Base-by-base conservation (phyloP, 495 filamentous ascomycete genomes). In the Xylaria scruposa region DNA sequence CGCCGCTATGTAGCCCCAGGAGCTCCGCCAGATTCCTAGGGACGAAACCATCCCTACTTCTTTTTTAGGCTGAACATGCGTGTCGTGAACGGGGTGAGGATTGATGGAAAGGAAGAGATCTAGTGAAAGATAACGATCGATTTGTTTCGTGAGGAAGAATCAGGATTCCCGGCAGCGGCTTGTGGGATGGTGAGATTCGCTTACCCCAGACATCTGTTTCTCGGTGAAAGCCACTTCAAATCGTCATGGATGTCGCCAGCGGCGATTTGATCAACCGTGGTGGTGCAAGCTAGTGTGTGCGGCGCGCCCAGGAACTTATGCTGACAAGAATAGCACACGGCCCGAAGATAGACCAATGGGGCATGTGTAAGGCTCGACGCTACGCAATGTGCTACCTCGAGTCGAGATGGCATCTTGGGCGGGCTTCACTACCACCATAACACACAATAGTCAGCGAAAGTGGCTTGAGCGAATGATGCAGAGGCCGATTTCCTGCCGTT, bases 11-110 rank as follows among this genome's bases (percentile, higher is more conserved):
- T 66, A 71, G 51, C 61, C 61, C 70, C 70, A 71, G 51, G 60
- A 46, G 36, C 40, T 33, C 2, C 29, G 51, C 61, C 70, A 71
- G 38, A 71, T 49, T 29, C 62, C 70, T 26, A 67, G 61, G 51
- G 70, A 66, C 62, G 70, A 71, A 51, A 63, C 49, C 70, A 71
- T 71, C 70, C 47, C 70, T 44, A 59, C 12, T 31, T 59, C 33
- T 19, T 36, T 31, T 24, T 21, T 10, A 13, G 31, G 40, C 40
- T 26, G 49, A 12, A 71, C 70, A 71, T 71, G 24, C 53, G 53
- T 29, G 53, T 56, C 53, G 4, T n/a, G 5, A 17, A 56, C 17
- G 53, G 53, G 13, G 53, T 31, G 36, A 56, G 53, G 46, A 53
- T 38, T 31, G 46, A 67, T 9, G n/a, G n/a, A 29, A 63, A 60